Base-by-base conservation (phyloP, 2,329 filamentous ascomycete species). In the Bimuria novae-zelandiae region DNA sequence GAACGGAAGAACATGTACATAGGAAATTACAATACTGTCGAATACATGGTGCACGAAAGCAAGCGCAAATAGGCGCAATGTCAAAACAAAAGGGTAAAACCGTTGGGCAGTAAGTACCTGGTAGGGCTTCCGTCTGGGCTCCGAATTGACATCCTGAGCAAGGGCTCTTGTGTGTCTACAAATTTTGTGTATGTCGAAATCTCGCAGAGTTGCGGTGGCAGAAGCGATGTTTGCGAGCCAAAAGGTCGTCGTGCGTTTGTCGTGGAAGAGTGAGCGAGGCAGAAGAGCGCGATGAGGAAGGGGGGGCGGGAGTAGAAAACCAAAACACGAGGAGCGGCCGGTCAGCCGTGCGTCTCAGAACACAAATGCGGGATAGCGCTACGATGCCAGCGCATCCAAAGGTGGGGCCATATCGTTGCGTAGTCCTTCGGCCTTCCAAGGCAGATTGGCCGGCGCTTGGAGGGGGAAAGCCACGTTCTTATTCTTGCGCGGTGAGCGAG, bases 101-200 rank as follows among this genome's bases (percentile, higher is more conserved):
- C 70, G 57, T 67, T 70, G 72, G 71, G 70, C 69, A 72, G 67
- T 75, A 75, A 74, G 69, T 75, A 75, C 72, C 72, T 75, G 61
- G 70, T 68, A 63, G 69, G 63, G 71, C 67, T 67, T 74, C 65
- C 64, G 66, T 71, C 64, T 72, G 70, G 72, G 68, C 69, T 75
- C 71, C 71, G 72, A 75, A 69, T 69, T 73, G 71, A 71, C 72
- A 75, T 75, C 67, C 70, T 75, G 72, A 74, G 68, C 70, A 66
- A 68, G 67, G 67, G 71, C 70, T 73, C 70, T 68, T 66, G 57
- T 51, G 44, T 61, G 48, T 50, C 58, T 65, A 61, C 54, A 61
- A 47, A 48, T 46, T 54, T 55, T 51, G 49, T 45, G 48, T 40
- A 49, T 54, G 56, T 45, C 54, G 56, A 56, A n/a, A 47, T 49